These are phyloP conservation scores for Ilex aquifolium DNA, from an alignment of 257 asterid genomes.

Conservation along the genomic window DNA sequence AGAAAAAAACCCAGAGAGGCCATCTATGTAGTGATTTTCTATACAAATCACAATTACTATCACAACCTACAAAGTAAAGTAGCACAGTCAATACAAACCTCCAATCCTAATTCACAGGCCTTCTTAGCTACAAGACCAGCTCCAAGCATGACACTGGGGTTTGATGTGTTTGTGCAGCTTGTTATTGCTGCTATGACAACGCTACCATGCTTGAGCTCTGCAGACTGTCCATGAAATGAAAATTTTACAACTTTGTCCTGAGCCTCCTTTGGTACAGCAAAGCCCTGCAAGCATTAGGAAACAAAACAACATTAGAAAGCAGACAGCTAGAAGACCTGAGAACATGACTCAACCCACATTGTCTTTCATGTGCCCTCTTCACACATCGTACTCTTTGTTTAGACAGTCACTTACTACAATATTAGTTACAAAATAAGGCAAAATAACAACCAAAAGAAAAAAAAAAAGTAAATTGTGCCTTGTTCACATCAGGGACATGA, in stretches of 20 bases:
- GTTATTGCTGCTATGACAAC: constrained; percentile 95
- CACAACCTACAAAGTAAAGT: not conserved
- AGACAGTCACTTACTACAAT: not conserved
- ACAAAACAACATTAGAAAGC: not conserved
- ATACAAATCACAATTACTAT: no score
- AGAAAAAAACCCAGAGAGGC: no score
- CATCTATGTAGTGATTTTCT: no score
- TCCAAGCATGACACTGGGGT: constrained; percentile 99
- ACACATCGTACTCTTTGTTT: not conserved
- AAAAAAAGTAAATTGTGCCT: no score
- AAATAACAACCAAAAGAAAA: no score
- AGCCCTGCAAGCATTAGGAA: constrained; percentile 48
- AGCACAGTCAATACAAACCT: constrained; percentile 47
- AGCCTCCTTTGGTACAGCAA: constrained; percentile 69
- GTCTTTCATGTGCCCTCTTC: not conserved
- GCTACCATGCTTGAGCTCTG: constrained; percentile 88
- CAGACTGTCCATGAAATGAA: constrained; percentile 60
- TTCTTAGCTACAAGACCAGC: constrained; percentile 96
- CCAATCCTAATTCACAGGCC: constrained; percentile 83
- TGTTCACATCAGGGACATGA: no score
- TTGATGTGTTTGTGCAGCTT: constrained; percentile 93
- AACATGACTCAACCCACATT: not conserved
- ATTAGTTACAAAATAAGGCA: not conserved
- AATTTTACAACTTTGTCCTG: constrained; percentile 76
- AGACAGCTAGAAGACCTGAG: not conserved